A percentile compares a stretch with the other conserved stretches of the same genome.
phyloP scores from a whole-genome alignment of 2,329 filamentous ascomycete genomes.

The Pseudogymnoascus sp. region DNA sequence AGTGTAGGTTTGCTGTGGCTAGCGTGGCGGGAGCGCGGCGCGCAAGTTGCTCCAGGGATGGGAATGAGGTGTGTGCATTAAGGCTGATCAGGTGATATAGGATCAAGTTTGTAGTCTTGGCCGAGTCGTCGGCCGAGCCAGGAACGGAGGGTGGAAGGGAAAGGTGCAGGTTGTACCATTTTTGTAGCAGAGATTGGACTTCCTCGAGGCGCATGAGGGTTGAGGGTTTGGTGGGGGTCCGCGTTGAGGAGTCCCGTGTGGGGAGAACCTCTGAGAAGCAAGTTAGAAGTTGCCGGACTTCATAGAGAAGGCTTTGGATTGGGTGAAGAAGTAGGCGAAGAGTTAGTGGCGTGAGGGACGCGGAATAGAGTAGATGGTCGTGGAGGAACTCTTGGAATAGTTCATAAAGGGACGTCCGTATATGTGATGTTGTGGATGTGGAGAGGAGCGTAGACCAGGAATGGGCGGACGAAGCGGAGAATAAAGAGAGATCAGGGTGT shows the following conservation, averaged over 20 bases:
- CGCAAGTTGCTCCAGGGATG: constrained; percentile 59
- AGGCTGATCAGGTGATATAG: constrained; percentile 66
- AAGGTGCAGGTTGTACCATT: constrained; percentile 61
- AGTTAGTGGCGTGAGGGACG: constrained; percentile 43
- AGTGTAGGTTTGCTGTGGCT: constrained; percentile 33
- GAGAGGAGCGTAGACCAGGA: background rate
- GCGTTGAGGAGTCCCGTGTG: constrained; percentile 33
- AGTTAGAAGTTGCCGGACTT: constrained; percentile 56
- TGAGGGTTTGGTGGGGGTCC: constrained; percentile 50
- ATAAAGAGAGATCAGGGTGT: constrained; percentile 24
- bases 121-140: constrained; percentile 48
- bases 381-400: constrained; percentile 63
- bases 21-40: constrained; percentile 52
- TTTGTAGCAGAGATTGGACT: constrained; percentile 54
- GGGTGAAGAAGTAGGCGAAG: constrained; percentile 63
- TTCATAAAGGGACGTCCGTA: constrained; percentile 50
- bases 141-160: constrained; percentile 29
- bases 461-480: background rate
- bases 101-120: constrained; percentile 56
- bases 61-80: constrained; percentile 61
- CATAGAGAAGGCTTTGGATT: constrained; percentile 57
- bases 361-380: constrained; percentile 50
- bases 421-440: background rate
- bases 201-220: constrained; percentile 56
- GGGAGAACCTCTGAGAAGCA: constrained; percentile 54